These are phyloP conservation scores for Pyricularia sp. DNA, from an alignment of 2,329 filamentous ascomycete genomes.

Conservation along the genomic window DNA sequence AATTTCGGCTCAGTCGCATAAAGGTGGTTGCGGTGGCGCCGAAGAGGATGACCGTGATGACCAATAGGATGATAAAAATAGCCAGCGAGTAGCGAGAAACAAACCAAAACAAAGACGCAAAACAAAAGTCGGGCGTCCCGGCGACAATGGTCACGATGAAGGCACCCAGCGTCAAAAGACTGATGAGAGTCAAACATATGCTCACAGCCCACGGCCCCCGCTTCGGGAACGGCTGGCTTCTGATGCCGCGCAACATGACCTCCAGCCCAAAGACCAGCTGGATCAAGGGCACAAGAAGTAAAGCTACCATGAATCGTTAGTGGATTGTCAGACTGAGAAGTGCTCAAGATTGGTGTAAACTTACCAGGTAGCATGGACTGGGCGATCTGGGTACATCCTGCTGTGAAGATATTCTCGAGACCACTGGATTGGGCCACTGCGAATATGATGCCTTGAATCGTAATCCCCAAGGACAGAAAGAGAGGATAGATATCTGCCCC, in stretches of 20 bases:
- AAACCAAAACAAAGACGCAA: slow-evolving; percentile 57
- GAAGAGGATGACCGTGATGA: slow-evolving; percentile 36
- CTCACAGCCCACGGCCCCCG: slow-evolving; percentile 46
- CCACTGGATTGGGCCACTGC: slow-evolving; percentile 43
- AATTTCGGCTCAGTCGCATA: slow-evolving; percentile 39
- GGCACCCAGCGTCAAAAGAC: slow-evolving; percentile 37
- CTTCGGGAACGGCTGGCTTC: slow-evolving; percentile 40
- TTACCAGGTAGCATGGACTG: slow-evolving; percentile 48
- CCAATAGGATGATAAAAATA: slow-evolving; percentile 39
- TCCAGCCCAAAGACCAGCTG: slow-evolving; percentile 55
- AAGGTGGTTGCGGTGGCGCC: slow-evolving; percentile 40
- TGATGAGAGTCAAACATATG: slow-evolving; percentile 39
- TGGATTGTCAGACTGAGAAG: not conserved
- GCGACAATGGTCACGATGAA: slow-evolving; percentile 46
- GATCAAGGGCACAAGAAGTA: slow-evolving; percentile 50
- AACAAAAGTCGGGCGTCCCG: slow-evolving; percentile 46
- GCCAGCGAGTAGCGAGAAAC: slow-evolving; percentile 45
- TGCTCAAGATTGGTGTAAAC: slow-evolving; percentile 7
- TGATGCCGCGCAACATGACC: slow-evolving; percentile 41
- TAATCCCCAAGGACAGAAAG: slow-evolving; percentile 41
- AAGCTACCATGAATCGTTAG: not conserved
- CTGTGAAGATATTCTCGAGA: slow-evolving; percentile 33
- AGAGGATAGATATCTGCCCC: slow-evolving; percentile 40
- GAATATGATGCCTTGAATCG: slow-evolving; percentile 45
- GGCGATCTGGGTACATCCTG: slow-evolving; percentile 39